Percentiles rank a stretch among this genome's conserved stretches.
phyloP scores from a whole-genome alignment of 495 filamentous ascomycete genomes.

The Geoglossum glabrum region DNA sequence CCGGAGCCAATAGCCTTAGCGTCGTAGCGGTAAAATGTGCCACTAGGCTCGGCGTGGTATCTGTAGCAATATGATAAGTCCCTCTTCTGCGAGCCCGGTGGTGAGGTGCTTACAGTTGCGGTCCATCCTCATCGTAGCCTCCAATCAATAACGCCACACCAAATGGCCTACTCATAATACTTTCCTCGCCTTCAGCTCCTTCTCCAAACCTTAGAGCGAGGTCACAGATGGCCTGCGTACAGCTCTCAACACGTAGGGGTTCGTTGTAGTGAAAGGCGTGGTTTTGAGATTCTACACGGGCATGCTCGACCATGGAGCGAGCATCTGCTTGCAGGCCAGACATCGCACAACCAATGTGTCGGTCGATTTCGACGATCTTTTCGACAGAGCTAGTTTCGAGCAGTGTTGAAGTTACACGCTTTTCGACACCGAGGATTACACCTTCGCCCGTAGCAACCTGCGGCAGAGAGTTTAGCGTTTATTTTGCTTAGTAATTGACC shows the following conservation, averaged over 20 bases:
- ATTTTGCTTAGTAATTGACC: neutral
- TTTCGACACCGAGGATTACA: conserved; percentile 92
- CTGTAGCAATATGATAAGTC: conserved; percentile 17
- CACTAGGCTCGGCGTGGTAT: conserved; percentile 93
- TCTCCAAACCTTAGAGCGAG: conserved; percentile 91
- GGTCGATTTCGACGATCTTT: conserved; percentile 98
- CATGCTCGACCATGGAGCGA: conserved; percentile 89
- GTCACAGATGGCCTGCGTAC: conserved; percentile 97
- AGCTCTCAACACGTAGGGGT: conserved; percentile 81
- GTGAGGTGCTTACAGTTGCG: conserved; percentile 47
- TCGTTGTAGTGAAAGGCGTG: conserved; percentile 96
- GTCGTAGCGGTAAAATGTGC: conserved; percentile 97
- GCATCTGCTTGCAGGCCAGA: conserved; percentile 92
- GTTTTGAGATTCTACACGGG: conserved; percentile 89
- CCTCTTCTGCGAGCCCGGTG: neutral
- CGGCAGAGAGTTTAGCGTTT: neutral
- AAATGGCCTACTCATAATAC: conserved; percentile 92
- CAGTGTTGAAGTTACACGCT: conserved; percentile 91
- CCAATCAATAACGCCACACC: conserved; percentile 93
- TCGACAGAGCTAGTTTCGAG: conserved; percentile 94
- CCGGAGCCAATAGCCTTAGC: conserved; percentile 96
- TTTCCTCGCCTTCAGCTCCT: conserved; percentile 93
- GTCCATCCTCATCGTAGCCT: conserved; percentile 91
- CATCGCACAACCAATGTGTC: conserved; percentile 98
- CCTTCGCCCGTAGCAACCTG: conserved; percentile 79